Percentiles rank a stretch among this genome's conserved stretches.
These are phyloP conservation scores for Asclepias syriaca DNA, from an alignment of 257 asterid species.

Conservation along the genomic window DNA sequence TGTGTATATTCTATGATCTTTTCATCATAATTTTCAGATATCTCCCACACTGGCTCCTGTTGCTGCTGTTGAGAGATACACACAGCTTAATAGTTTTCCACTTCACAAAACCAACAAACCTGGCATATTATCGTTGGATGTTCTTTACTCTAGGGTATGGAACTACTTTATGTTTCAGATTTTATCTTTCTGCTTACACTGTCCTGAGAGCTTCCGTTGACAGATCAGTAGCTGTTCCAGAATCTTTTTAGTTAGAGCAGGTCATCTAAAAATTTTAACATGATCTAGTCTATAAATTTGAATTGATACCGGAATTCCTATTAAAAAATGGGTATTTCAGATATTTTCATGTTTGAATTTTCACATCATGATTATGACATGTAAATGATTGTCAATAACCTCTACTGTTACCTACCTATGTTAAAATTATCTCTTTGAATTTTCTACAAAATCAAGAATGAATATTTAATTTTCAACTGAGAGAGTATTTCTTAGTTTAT, in stretches of 20 bases:
- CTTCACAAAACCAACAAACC: constrained; percentile 95
- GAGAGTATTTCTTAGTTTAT: neutral
- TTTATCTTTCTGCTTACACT: neutral
- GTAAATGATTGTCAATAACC: neutral
- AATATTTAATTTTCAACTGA: too few species aligned
- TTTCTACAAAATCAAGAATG: too few species aligned
- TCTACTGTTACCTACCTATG: neutral
- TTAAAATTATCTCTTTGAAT: too few species aligned
- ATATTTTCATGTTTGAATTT: neutral
- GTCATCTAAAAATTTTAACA: neutral
- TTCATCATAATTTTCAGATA: constrained; percentile 30
- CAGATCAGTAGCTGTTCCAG: neutral
- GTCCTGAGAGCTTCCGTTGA: neutral
- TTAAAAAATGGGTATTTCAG: neutral
- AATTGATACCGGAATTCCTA: neutral
- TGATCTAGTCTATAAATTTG: neutral
- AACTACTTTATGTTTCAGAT: neutral
- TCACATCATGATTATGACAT: neutral
- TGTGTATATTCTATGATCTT: neutral
- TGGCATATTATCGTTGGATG: constrained; percentile 86
- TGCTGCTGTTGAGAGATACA: constrained; percentile 79
- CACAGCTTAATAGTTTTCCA: constrained; percentile 84
- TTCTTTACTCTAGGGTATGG: constrained; percentile 65
- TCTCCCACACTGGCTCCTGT: constrained; percentile 74
- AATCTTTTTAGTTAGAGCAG: neutral